These are phyloP conservation scores for Wickerhamomyces strasburgensis DNA, from an alignment of 805 yeast species.

Conservation along the genomic window DNA sequence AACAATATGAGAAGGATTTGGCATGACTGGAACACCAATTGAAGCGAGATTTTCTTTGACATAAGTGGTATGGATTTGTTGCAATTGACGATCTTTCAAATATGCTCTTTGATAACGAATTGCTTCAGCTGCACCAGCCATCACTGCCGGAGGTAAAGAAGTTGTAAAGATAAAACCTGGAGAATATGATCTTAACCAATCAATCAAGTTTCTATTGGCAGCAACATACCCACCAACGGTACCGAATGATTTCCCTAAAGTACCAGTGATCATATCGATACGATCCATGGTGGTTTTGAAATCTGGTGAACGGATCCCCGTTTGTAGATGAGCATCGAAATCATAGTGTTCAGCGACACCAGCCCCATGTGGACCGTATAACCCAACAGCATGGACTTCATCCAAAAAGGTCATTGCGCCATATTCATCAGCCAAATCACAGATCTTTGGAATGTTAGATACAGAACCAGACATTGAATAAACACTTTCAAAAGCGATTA, in stretches of 20 bases:
- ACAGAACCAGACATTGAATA: constrained; percentile 99
- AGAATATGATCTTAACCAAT: constrained; percentile 93
- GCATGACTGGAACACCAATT: constrained; percentile 89
- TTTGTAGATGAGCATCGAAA: constrained; percentile 71
- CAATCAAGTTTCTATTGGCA: constrained; percentile 75
- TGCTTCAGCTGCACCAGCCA: constrained; percentile 93
- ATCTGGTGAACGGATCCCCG: constrained; percentile 55
- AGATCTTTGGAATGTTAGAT: constrained; percentile 86
- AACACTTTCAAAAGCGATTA: constrained; percentile 95
- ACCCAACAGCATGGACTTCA: constrained; percentile 98
- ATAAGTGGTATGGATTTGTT: constrained; percentile 80
- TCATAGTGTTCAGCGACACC: constrained; percentile 98
- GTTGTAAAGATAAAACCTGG: constrained; percentile 99
- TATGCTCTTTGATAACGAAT: constrained; percentile 79
- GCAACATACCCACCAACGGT: constrained; percentile 98
- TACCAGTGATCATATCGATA: constrained; percentile 94
- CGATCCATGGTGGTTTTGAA: constrained; percentile 72
- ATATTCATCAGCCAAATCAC: constrained; percentile 94
- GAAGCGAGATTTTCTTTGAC: constrained; percentile 67
- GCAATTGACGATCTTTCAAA: constrained; percentile 71
- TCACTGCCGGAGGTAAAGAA: constrained; percentile 91
- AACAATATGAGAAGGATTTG: constrained; percentile 96
- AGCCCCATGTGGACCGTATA: constrained; percentile 99
- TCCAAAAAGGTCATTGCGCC: constrained; percentile 96
- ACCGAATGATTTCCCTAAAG: constrained; percentile 96